Evolutionary conservation across 2,329 filamentous ascomycete genomes (phyloP).

Genomic region (Dothiorella sarmentorum): DNA sequence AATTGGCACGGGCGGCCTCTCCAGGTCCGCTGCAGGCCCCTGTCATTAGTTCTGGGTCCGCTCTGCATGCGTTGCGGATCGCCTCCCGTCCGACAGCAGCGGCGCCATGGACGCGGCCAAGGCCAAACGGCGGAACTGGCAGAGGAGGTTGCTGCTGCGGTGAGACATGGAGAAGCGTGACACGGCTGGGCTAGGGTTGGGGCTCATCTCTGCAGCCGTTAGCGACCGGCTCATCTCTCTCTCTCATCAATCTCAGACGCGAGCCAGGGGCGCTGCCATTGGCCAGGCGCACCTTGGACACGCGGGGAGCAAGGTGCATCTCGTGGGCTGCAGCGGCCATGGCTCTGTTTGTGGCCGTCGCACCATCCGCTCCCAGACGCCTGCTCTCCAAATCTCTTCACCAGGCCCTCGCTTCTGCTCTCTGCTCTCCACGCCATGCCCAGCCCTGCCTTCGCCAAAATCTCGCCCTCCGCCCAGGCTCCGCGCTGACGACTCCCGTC

Average conservation of each 20-base stretch:
- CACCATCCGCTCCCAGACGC: slow-evolving; percentile 2
- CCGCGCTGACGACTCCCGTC: neutral
- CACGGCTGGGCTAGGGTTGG: neutral
- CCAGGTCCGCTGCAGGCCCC: neutral
- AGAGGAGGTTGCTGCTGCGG: neutral
- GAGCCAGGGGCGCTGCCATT: slow-evolving; percentile 5
- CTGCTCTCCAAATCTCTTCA: slow-evolving; percentile 6
- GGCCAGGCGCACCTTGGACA: slow-evolving; percentile 4
- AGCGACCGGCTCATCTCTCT: neutral
- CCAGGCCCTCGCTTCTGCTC: slow-evolving; percentile 13
- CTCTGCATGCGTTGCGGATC: neutral
- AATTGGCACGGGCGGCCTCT: neutral
- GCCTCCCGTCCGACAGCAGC: neutral
- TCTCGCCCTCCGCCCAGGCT: neutral
- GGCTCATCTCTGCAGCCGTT: neutral
- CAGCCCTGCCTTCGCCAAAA: slow-evolving; percentile 4
- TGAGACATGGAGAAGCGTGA: neutral
- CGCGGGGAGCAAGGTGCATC: neutral
- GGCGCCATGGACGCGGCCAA: neutral
- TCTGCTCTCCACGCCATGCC: neutral
- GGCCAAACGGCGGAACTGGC: neutral
- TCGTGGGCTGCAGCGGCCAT: slow-evolving; percentile 6
- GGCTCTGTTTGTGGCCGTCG: slow-evolving; percentile 13
- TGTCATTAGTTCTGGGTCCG: too few species aligned
- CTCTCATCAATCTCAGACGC: slow-evolving; percentile 10